These are phyloP conservation scores for Citrus cavaleriei DNA, from an alignment of 345 rosid genomes.

Conservation along the genomic window DNA sequence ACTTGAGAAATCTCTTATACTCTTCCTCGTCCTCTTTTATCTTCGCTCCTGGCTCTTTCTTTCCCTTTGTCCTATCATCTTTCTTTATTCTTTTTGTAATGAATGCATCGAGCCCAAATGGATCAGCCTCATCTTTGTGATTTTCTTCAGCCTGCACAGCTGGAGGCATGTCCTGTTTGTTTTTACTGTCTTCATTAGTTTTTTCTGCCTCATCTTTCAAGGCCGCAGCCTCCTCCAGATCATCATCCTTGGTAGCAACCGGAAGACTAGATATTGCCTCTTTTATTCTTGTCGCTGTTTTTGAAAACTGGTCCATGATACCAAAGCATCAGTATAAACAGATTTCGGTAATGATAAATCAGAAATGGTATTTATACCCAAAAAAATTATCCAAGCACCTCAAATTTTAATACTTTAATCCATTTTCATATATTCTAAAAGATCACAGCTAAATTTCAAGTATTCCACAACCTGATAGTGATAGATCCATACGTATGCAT, in stretches of 20 bases:
- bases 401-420: neutral
- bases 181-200: constrained; percentile 25
- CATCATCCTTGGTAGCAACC: constrained; percentile 68
- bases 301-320: constrained; percentile 59
- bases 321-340: neutral
- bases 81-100: constrained; percentile 56
- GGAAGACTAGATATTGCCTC: constrained; percentile 72
- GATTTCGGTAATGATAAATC: neutral
- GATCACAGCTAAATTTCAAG: neutral
- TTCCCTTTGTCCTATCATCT: constrained; percentile 54
- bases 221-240: constrained; percentile 68
- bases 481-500: neutral
- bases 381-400: neutral
- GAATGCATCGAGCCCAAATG: constrained; percentile 85
- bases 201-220: constrained; percentile 43
- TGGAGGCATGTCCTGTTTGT: constrained; percentile 24
- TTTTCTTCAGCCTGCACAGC: constrained; percentile 33
- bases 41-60: constrained; percentile 39
- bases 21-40: constrained; percentile 52
- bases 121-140: constrained; percentile 64
- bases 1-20: constrained; percentile 59
- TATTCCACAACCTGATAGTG: constrained; percentile 5
- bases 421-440: neutral
- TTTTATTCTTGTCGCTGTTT: constrained; percentile 59
- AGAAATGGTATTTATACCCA: neutral